These are phyloP conservation scores for Chaetomium fimeti DNA, from an alignment of 495 filamentous ascomycete genomes.

Conservation along the genomic window DNA sequence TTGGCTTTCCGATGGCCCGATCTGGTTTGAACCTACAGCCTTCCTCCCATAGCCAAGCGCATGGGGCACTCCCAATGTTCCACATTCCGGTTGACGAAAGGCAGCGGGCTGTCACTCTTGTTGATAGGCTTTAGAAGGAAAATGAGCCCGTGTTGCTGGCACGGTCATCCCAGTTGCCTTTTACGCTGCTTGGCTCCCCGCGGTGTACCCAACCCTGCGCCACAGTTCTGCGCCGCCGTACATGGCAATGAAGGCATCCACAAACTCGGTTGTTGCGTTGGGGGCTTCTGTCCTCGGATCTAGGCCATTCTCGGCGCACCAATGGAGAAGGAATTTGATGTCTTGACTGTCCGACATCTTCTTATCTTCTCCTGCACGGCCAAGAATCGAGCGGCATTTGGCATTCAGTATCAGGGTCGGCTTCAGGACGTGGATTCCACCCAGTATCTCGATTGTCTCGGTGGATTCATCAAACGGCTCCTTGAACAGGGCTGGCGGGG, in stretches of 20 bases:
- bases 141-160: no score
- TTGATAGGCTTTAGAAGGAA: no score
- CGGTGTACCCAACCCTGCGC: not conserved
- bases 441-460: not conserved
- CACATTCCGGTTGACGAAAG: no score
- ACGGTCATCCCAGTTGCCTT: no score
- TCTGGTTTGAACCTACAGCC: no score
- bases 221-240: not conserved
- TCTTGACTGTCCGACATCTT: slow-evolving; percentile 6
- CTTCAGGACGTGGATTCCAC: slow-evolving; percentile 1
- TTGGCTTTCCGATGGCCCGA: no score
- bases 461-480: slow-evolving; percentile 11
- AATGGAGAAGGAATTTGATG: slow-evolving; percentile 1
- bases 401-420: slow-evolving; percentile 7
- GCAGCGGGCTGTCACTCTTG: no score
- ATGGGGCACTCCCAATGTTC: no score
- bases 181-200: not conserved
- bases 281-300: not conserved
- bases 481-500: slow-evolving; percentile 12
- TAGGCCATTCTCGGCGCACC: not conserved
- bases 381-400: not conserved
- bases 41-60: no score
- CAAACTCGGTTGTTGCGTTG: slow-evolving; percentile 11
- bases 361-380: not conserved
- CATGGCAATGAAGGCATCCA: not conserved